Evolutionary conservation across 148 eudicot genomes (phyloP), one percentile per base, ranked within the genome.

Genomic region (Diospyros lotus): DNA sequence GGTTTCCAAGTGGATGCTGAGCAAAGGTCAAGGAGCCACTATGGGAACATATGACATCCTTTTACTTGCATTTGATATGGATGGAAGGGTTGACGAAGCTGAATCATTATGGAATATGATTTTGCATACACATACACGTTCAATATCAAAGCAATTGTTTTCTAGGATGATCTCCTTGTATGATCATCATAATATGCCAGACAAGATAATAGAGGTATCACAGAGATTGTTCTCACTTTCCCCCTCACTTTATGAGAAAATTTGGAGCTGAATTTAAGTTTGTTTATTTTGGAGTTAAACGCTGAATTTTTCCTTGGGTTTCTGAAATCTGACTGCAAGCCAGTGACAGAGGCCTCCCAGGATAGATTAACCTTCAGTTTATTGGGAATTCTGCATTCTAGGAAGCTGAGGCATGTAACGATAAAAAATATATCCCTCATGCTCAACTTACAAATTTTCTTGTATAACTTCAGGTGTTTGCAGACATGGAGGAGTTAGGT

Each of bases 1-100:
- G 98, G 86, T 94, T 76, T 88, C 95, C 44, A 94, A 94, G 83
- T 94, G 98, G 98, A 94, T 94, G 98, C 73, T 94, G 75, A 83
- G 98, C 82, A 94, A 92, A 87, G 98, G 97, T 72, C 97, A 94
- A 89, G 96, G 97, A 76, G 90, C 93, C 71, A 94, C 98, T 69
- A 92, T 94, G 98, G 85, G 86, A 59, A 90, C 98, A 54, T 92
- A 92, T 71, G 96, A 94, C 78, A 72, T 84, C 55, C 84, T 92
- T 63, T 79, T 92, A 9, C 82, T 92, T 62, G 97, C 98, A 18
- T 92, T 85, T 78, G 98, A 92, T 75, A 86, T 83, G 86, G 90
- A 85, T 73, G 56, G 59, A 17, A 89, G 98, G 80, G 75, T 86
- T 45, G 93, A 92, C 64, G 98, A 94, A 82, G 98, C 98, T 69